Percentiles rank a stretch among this genome's conserved stretches.
phyloP scores from a whole-genome alignment of 306 rosid species.

The Pyrus bretschneideri region DNA sequence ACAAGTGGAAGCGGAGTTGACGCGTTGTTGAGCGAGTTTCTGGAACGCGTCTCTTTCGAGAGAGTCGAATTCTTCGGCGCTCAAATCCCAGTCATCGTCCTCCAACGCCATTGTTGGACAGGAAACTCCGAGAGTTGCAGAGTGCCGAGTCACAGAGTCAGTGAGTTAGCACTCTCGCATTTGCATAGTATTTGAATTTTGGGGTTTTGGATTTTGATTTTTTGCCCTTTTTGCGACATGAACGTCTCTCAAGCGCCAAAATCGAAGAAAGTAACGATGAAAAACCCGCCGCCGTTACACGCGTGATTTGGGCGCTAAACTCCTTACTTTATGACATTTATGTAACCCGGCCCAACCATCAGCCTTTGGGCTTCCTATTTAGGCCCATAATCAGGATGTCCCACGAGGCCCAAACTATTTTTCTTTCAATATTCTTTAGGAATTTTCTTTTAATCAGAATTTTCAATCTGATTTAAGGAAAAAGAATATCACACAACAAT shows the following conservation, averaged over 20 bases:
- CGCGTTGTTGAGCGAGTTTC: constrained; percentile 60
- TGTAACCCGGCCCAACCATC: neutral
- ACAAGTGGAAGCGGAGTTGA: constrained; percentile 22
- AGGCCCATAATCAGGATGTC: neutral
- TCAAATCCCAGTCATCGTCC: constrained; percentile 62
- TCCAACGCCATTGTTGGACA: constrained; percentile 35
- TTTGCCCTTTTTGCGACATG: neutral
- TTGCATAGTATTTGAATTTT: neutral
- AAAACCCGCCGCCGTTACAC: neutral
- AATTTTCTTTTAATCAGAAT: no score
- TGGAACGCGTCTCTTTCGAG: constrained; percentile 79
- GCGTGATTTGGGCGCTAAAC: neutral
- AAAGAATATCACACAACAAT: no score
- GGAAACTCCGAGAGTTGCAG: neutral
- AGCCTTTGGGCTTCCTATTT: neutral
- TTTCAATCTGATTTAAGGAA: no score
- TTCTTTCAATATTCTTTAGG: no score
- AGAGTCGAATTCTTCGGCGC: constrained; percentile 71
- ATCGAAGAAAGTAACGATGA: neutral
- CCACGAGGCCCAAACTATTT: neutral
- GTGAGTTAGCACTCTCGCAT: neutral
- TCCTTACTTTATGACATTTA: neutral
- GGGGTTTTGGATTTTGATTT: neutral
- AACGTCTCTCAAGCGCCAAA: neutral
- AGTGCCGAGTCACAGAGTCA: neutral